phyloP scores from a whole-genome alignment of 1,284 basidiomycete genomes.

The Sporisorium reilianum region DNA sequence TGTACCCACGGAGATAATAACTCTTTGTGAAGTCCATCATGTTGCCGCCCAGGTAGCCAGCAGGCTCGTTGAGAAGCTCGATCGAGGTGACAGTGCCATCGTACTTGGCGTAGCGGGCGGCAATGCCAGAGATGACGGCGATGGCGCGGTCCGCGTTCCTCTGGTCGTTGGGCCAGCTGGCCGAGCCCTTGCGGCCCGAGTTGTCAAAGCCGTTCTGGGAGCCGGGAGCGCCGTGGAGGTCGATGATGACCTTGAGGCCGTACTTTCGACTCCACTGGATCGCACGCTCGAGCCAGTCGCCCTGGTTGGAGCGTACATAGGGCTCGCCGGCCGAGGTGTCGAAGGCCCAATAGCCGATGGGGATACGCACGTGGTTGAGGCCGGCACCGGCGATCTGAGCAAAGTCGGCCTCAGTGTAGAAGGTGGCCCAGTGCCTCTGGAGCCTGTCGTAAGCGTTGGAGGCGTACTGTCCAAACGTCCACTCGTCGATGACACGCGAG shows the following conservation, averaged over 20 bases:
- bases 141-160: conserved; percentile 80
- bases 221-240: conserved; percentile 74
- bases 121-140: conserved; percentile 75
- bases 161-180: conserved; percentile 79
- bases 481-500: conserved; percentile 78
- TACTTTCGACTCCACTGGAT: conserved; percentile 83
- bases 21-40: conserved; percentile 41
- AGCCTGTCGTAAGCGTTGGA: conserved; percentile 61
- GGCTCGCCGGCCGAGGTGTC: conserved; percentile 84
- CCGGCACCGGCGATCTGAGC: conserved; percentile 72
- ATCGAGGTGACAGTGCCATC: conserved; percentile 61
- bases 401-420: conserved; percentile 84
- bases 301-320: conserved; percentile 84
- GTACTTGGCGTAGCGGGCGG: conserved; percentile 57
- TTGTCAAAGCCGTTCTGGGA: conserved; percentile 70
- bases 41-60: conserved; percentile 40
- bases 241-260: conserved; percentile 83
- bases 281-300: conserved; percentile 73
- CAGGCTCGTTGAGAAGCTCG: conserved; percentile 66
- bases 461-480: conserved; percentile 79
- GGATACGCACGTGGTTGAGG: conserved; percentile 81
- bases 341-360: conserved; percentile 93
- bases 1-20: conserved; percentile 54
- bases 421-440: conserved; percentile 80
- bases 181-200: conserved; percentile 78